These are phyloP conservation scores for Rhizopogon rudus DNA, from an alignment of 768 basidiomycete genomes.

Conservation along the genomic window DNA sequence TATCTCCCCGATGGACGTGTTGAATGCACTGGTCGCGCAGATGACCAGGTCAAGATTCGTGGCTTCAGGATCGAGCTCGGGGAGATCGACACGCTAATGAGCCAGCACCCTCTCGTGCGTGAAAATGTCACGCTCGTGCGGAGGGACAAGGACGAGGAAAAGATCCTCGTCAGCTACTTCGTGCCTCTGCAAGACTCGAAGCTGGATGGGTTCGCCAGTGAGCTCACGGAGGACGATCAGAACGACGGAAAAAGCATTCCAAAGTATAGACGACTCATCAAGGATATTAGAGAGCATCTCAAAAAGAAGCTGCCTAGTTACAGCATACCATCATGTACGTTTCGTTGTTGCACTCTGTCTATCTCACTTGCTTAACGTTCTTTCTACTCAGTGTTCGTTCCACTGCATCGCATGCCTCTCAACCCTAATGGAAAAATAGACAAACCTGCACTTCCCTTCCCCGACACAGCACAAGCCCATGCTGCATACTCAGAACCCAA, in stretches of 20 bases:
- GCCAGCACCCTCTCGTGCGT: slow-evolving; percentile 87
- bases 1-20: slow-evolving; percentile 91
- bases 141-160: slow-evolving; percentile 98
- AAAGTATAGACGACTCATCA: slow-evolving; percentile 84
- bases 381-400: slow-evolving; percentile 73
- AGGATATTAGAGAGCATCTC: slow-evolving; percentile 89
- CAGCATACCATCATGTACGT: slow-evolving; percentile 84
- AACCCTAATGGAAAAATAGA: slow-evolving; percentile 99
- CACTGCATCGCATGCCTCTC: slow-evolving; percentile 90
- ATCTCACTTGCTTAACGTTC: neutral
- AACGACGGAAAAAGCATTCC: slow-evolving; percentile 72
- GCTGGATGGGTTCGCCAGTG: slow-evolving; percentile 68
- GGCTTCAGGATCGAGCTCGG: slow-evolving; percentile 98
- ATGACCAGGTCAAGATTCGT: slow-evolving; percentile 99
- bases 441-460: slow-evolving; percentile 97
- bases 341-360: neutral
- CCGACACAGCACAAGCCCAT: slow-evolving; percentile 76
- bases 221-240: slow-evolving; percentile 45
- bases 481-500: slow-evolving; percentile 38
- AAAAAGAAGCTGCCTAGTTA: slow-evolving; percentile 97
- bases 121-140: slow-evolving; percentile 98
- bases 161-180: slow-evolving; percentile 96
- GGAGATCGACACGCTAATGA: slow-evolving; percentile 95
- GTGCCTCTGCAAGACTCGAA: slow-evolving; percentile 75
- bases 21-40: slow-evolving; percentile 95